Evolutionary conservation across 2,329 filamentous ascomycete species (phyloP).

Genomic region (Pseudogymnoascus verrucosus): DNA sequence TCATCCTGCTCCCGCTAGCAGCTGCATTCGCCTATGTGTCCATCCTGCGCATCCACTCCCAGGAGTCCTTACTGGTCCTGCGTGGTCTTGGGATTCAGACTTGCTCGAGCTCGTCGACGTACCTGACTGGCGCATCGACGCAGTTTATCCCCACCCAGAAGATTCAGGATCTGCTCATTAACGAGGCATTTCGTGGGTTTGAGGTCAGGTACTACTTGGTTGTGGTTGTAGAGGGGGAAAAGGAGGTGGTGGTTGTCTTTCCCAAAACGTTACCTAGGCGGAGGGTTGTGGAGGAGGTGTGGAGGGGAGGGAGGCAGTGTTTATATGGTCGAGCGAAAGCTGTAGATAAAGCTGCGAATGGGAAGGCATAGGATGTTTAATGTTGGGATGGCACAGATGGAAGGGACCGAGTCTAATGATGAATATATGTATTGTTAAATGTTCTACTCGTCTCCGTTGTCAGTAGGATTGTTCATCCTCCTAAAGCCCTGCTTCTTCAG

Average conservation of each 20-base stretch:
- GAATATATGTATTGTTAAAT: slow-evolving; percentile 3
- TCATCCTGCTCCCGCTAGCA: slow-evolving; percentile 33
- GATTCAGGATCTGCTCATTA: slow-evolving; percentile 88
- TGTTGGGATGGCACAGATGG: slow-evolving; percentile 11
- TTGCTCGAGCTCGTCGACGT: slow-evolving; percentile 59
- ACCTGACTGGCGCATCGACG: slow-evolving; percentile 54
- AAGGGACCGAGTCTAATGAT: slow-evolving; percentile 6
- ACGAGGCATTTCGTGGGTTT: slow-evolving; percentile 90
- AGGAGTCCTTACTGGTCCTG: slow-evolving; percentile 83
- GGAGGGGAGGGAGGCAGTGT: slow-evolving; percentile 76
- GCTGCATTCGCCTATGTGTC: slow-evolving; percentile 36
- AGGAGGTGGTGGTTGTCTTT: slow-evolving; percentile 90
- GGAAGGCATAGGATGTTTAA: slow-evolving; percentile 16
- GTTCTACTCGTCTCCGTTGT: slow-evolving; percentile 27
- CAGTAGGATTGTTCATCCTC: slow-evolving; percentile 18
- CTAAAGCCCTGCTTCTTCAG: slow-evolving; percentile 27
- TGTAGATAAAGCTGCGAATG: slow-evolving; percentile 19
- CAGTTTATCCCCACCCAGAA: slow-evolving; percentile 82
- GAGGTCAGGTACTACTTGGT: slow-evolving; percentile 84
- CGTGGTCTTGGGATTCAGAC: slow-evolving; percentile 88
- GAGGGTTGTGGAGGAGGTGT: slow-evolving; percentile 75
- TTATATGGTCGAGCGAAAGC: slow-evolving; percentile 54
- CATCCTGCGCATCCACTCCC: slow-evolving; percentile 42
- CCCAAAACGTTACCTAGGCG: slow-evolving; percentile 68
- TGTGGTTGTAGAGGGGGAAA: slow-evolving; percentile 83